Percentiles rank a stretch among this genome's conserved stretches.
Evolutionary conservation across 1,284 basidiomycete genomes (phyloP).

Genomic region (Violaceomyces palustris): DNA sequence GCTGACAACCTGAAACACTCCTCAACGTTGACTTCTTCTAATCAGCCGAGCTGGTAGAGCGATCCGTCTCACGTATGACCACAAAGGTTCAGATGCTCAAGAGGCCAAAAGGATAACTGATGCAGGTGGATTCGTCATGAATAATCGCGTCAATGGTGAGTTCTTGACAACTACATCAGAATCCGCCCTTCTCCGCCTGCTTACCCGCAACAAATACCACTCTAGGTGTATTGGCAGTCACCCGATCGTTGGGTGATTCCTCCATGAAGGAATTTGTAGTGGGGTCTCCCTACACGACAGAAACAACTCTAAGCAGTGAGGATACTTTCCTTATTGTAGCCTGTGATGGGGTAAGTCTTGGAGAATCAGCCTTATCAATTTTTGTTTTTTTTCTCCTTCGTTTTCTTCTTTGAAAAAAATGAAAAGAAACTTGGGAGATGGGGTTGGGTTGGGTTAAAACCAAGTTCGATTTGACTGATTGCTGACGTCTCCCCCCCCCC

Average conservation of each 20-base stretch:
- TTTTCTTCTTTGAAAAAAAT: too few relatives aligned
- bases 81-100: slow-evolving; percentile 94
- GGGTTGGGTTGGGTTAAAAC: too few relatives aligned
- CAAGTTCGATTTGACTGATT: too few relatives aligned
- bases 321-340: slow-evolving; percentile 95
- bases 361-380: too few relatives aligned
- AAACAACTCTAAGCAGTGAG: slow-evolving; percentile 80
- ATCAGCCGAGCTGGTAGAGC: slow-evolving; percentile 72
- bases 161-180: not conserved
- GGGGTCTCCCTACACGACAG: slow-evolving; percentile 94
- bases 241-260: slow-evolving; percentile 88
- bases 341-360: slow-evolving; percentile 81
- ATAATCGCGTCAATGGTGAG: slow-evolving; percentile 83
- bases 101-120: slow-evolving; percentile 96
- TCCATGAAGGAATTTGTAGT: slow-evolving; percentile 99
- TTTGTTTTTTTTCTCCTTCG: too few relatives aligned
- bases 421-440: too few relatives aligned
- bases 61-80: slow-evolving; percentile 91
- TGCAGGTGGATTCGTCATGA: slow-evolving; percentile 97
- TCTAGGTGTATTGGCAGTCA: slow-evolving; percentile 76
- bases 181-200: not conserved
- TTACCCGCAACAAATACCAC: not conserved
- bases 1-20: too few relatives aligned
- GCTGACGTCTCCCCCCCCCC: too few relatives aligned
- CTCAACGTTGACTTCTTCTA: too few relatives aligned